Evolutionary conservation across 176 grass and related monocot genomes (phyloP).

Genomic region (Carex parvula): DNA sequence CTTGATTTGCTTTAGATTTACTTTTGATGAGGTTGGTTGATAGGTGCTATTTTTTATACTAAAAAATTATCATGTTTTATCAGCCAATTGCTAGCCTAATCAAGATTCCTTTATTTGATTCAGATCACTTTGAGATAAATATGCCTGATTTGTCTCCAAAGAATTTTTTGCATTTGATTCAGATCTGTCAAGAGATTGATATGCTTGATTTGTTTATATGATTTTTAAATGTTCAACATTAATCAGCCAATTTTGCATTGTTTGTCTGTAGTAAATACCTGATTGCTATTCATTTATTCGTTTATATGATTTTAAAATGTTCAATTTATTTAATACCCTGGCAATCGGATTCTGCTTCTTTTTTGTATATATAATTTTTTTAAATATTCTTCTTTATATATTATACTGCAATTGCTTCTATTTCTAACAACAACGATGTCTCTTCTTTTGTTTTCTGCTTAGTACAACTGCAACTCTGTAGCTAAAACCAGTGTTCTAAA

Average conservation of each 20-base stretch:
- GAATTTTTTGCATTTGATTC: slow-evolving; percentile 43
- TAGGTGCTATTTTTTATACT: no score
- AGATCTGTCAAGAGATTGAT: slow-evolving; percentile 51
- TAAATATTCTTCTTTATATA: background rate
- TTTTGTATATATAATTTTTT: background rate
- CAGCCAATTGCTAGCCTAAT: background rate
- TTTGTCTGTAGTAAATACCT: background rate
- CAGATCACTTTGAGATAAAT: no score
- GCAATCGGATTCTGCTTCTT: background rate
- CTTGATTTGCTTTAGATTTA: background rate
- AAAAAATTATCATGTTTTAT: background rate
- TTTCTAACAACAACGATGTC: background rate
- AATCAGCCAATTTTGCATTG: background rate
- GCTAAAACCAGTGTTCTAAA: background rate
- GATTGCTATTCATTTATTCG: background rate
- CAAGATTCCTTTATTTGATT: no score
- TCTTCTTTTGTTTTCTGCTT: background rate
- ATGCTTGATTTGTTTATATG: background rate
- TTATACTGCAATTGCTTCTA: background rate
- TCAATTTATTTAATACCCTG: background rate
- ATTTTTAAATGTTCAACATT: no score
- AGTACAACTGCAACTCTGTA: background rate
- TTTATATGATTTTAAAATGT: background rate
- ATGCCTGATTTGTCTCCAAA: slow-evolving; percentile 20
- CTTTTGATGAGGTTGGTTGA: background rate